Conservation (phyloP, 352 stramenopile genomes). For the Globisporangium perplexum region DNA sequence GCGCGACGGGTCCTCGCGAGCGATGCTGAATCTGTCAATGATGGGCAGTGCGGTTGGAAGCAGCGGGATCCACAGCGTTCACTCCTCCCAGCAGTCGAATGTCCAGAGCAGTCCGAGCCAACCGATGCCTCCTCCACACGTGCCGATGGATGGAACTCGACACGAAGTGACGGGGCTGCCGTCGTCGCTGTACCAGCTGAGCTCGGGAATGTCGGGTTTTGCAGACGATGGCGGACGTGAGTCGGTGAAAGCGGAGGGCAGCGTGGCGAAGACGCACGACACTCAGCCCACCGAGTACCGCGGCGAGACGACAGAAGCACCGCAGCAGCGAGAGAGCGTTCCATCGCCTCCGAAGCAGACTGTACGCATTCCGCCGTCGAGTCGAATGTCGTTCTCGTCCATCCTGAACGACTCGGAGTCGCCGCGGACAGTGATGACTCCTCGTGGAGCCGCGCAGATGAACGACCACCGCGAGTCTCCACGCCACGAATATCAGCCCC, state of each 20-base stretch:
- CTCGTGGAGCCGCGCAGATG: conserved; percentile 6
- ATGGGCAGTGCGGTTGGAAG: conserved; percentile 29
- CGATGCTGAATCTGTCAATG: conserved; percentile 56
- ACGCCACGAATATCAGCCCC: conserved; percentile 11
- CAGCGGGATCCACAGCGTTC: conserved; percentile 8
- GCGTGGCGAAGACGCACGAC: not conserved
- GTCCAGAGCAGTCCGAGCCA: conserved; percentile 13
- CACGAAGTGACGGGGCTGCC: conserved; percentile 1
- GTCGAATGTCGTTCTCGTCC: conserved; percentile 87
- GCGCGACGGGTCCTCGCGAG: conserved; percentile 37
- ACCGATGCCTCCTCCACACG: not conserved
- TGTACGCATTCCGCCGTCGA: conserved; percentile 31
- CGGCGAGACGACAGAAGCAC: not conserved
- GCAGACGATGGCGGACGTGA: not conserved
- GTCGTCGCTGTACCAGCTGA: conserved; percentile 12
- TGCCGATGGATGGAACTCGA: conserved; percentile 2
- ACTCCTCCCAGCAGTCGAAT: conserved; percentile 10
- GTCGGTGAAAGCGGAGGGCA: conserved; percentile 4
- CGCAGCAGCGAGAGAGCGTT: not conserved
- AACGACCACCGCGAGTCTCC: conserved; percentile 18
- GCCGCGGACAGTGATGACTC: conserved; percentile 13
- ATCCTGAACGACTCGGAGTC: conserved; percentile 86
- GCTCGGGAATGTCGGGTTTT: not conserved
- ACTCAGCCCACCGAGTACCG: not conserved
- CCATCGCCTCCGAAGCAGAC: conserved; percentile 15